Conservation (phyloP, 164 flowering plant genomes). For the Sextonia rubra region DNA sequence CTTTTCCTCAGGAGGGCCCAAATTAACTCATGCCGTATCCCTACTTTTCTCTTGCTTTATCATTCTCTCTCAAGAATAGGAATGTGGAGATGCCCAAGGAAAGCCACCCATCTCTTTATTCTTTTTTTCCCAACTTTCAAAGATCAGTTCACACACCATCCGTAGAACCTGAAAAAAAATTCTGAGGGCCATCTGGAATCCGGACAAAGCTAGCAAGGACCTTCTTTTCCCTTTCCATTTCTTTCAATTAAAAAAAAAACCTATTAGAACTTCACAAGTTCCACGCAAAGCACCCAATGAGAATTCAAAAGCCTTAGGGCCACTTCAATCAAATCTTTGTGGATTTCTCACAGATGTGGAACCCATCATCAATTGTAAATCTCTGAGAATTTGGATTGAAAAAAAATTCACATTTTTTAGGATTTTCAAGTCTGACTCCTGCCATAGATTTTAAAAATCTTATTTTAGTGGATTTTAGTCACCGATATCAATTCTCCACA, state of each 20-base stretch:
- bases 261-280: not conserved
- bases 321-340: too few species aligned
- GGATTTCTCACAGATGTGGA: too few species aligned
- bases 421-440: too few species aligned
- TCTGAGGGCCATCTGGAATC: not conserved
- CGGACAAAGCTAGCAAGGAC: not conserved
- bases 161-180: not conserved
- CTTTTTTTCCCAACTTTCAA: not conserved
- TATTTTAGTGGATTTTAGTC: too few species aligned
- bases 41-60: not conserved
- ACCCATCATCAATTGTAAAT: too few species aligned
- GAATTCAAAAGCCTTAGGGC: too few species aligned
- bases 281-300: not conserved
- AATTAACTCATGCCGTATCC: not conserved
- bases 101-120: constrained; percentile 1
- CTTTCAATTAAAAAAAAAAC: not conserved
- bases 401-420: too few species aligned
- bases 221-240: not conserved
- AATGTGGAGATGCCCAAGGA: not conserved
- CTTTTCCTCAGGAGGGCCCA: not conserved
- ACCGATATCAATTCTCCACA: too few species aligned
- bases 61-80: not conserved
- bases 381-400: too few species aligned
- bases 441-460: too few species aligned
- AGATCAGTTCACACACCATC: not conserved